Evolutionary conservation across 305 asterid species (phyloP), one percentile per base, ranked within the genome.

Genomic region (Salvia sclarea): DNA sequence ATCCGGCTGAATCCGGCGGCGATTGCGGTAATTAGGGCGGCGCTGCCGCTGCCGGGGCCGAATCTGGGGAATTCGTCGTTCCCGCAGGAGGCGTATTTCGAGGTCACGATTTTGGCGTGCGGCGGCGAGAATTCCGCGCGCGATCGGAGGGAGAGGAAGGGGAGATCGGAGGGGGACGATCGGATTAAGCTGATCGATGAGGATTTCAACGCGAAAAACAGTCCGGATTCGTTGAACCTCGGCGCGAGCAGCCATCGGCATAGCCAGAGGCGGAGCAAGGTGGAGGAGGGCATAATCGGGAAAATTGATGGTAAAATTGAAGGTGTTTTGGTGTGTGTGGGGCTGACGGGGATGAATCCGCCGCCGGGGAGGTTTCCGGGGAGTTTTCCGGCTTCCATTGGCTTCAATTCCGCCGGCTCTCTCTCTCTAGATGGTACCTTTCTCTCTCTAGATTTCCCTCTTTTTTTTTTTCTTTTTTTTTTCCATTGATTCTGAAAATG

Each of bases 11-110:
- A 88, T 78, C 87, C 83, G 8, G 77, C 55, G 24, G 85, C 81
- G 16, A 62, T 68, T 9, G 82, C 85, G 13, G 88, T 84, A 8
- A 74, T 90, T 2, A 83, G 81, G 58, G 76, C 96, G 16, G 76
- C 65, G 22, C 68, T 94, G 79, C 98, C 98, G 43, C 54, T 94
- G 74, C 98, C 98, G 0, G 98, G 98, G 30, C 98, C 98, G 8
- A 84, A 80, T 30, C 61, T 88, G 71, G 90, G 88, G 35, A 82
- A 75, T 22, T 83, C 87, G 2, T 84, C 95, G 68, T 94, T 94
- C 67, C 97, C 98, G 0, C 96, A 94, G 59, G 98, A 91, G 71
- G 95, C 97, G 13, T 91, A 88, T 75, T 91, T 94, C 40, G 98
- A 94, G 77, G 76, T 94, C 11, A 91, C 87, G 17, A 74, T 94